These are phyloP conservation scores for Lodderomyces theae DNA, from an alignment of 1,139 yeast genomes.

Conservation along the genomic window DNA sequence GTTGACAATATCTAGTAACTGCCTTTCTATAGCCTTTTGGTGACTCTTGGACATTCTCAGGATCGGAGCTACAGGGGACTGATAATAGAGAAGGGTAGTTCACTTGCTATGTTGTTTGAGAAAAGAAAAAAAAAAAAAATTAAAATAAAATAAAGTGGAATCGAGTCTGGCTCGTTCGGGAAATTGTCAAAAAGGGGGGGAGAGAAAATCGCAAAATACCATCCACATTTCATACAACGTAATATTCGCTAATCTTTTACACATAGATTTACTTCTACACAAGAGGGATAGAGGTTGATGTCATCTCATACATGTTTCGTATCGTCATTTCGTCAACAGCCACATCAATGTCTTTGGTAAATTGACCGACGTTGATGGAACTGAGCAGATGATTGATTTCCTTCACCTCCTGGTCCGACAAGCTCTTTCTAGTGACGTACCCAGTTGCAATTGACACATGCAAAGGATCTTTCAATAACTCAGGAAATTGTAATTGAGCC, in stretches of 20 bases:
- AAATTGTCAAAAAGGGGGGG: too few relatives aligned
- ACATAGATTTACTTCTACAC: slow-evolving; percentile 3
- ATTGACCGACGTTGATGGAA: neutral
- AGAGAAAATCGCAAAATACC: too few relatives aligned
- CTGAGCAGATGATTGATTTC: neutral
- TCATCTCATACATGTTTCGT: neutral
- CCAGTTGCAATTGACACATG: slow-evolving; percentile 12
- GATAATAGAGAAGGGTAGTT: too few relatives aligned
- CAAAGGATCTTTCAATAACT: slow-evolving; percentile 1
- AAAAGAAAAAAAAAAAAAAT: neutral
- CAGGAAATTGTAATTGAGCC: slow-evolving; percentile 5
- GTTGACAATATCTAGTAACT: slow-evolving; percentile 45
- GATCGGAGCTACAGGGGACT: too few relatives aligned
- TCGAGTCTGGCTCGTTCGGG: slow-evolving; percentile 1
- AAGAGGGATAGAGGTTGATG: neutral
- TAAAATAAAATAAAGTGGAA: neutral
- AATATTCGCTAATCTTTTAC: too few relatives aligned
- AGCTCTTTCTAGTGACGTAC: slow-evolving; percentile 1
- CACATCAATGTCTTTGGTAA: neutral
- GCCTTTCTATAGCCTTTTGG: slow-evolving; percentile 29
- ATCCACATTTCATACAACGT: too few relatives aligned
- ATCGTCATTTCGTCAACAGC: slow-evolving; percentile 1
- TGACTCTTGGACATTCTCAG: slow-evolving; percentile 13
- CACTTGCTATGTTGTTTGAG: too few relatives aligned
- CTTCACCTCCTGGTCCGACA: slow-evolving; percentile 3